Evolutionary conservation across 768 basidiomycete species (phyloP).

Genomic region (Psilocybe azurescens): DNA sequence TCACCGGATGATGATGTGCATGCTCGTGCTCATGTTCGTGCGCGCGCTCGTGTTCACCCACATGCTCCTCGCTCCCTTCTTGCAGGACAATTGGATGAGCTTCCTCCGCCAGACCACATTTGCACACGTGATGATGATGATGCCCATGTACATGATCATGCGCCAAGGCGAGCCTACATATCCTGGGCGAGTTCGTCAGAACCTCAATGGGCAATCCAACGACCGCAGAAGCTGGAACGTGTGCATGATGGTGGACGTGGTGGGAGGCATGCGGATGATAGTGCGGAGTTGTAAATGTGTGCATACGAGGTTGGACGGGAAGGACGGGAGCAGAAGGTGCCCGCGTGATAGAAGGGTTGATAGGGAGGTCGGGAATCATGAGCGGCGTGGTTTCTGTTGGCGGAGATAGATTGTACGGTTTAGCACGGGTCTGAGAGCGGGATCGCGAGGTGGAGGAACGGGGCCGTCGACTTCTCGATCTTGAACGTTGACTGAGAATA

Average conservation of each 20-base stretch:
- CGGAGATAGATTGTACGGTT: not conserved
- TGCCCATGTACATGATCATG: conserved; percentile 21
- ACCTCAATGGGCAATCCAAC: conserved; percentile 30
- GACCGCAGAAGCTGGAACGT: conserved; percentile 14
- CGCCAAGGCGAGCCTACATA: conserved; percentile 29
- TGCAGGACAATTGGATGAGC: conserved; percentile 9
- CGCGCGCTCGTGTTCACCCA: not conserved
- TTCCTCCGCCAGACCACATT: not conserved
- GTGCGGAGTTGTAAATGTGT: not conserved
- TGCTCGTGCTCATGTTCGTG: conserved; percentile 12
- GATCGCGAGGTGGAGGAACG: not conserved
- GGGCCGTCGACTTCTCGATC: not conserved
- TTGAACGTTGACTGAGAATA: not conserved
- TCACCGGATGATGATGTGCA: conserved; percentile 25
- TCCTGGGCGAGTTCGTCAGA: conserved; percentile 35
- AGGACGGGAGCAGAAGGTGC: not conserved
- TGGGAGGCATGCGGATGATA: conserved; percentile 4
- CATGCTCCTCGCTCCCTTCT: not conserved
- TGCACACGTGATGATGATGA: conserved; percentile 12
- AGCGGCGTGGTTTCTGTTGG: not conserved
- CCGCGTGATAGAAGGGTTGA: not conserved
- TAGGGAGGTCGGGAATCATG: not conserved
- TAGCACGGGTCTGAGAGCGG: not conserved
- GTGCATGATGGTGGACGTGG: conserved; percentile 15
- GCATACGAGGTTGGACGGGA: conserved; percentile 4